Conservation (phyloP, 441 rosid genomes). For the Eutrema salsugineum region DNA sequence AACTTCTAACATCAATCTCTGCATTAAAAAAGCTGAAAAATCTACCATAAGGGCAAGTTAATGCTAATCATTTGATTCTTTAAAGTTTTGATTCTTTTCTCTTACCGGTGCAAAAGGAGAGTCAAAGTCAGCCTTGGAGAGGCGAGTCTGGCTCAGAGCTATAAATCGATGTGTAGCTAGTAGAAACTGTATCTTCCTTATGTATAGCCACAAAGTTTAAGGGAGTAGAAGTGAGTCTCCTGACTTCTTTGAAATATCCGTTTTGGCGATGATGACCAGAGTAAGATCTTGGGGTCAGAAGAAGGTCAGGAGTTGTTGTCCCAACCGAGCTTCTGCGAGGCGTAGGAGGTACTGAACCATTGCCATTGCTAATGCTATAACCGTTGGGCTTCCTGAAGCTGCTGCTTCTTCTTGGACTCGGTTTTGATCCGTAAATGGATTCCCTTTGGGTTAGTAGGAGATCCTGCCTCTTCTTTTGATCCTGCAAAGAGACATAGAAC, state of each 20-base stretch:
- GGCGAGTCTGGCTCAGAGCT: slow-evolving; percentile 93
- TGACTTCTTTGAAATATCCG: slow-evolving; percentile 84
- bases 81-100: background rate
- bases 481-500: slow-evolving; percentile 37
- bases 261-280: slow-evolving; percentile 69
- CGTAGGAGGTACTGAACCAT: slow-evolving; percentile 83
- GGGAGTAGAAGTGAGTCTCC: slow-evolving; percentile 80
- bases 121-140: slow-evolving; percentile 38
- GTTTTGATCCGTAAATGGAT: slow-evolving; percentile 90
- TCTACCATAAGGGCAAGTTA: background rate
- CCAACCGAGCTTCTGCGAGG: slow-evolving; percentile 83
- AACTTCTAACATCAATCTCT: slow-evolving; percentile 1
- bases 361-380: slow-evolving; percentile 63
- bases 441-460: slow-evolving; percentile 78
- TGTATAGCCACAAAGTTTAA: slow-evolving; percentile 77
- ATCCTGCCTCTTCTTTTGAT: slow-evolving; percentile 98
- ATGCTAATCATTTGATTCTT: background rate
- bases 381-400: slow-evolving; percentile 85
- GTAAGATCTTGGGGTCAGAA: slow-evolving; percentile 37
- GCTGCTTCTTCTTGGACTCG: slow-evolving; percentile 80
- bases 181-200: slow-evolving; percentile 85
- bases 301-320: slow-evolving; percentile 24
- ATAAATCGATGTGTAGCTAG: slow-evolving; percentile 71
- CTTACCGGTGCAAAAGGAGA: slow-evolving; percentile 20
- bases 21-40: background rate